Evolutionary conservation across 164 flowering plant species (phyloP).

Genomic region (Nymphaea thermarum): DNA sequence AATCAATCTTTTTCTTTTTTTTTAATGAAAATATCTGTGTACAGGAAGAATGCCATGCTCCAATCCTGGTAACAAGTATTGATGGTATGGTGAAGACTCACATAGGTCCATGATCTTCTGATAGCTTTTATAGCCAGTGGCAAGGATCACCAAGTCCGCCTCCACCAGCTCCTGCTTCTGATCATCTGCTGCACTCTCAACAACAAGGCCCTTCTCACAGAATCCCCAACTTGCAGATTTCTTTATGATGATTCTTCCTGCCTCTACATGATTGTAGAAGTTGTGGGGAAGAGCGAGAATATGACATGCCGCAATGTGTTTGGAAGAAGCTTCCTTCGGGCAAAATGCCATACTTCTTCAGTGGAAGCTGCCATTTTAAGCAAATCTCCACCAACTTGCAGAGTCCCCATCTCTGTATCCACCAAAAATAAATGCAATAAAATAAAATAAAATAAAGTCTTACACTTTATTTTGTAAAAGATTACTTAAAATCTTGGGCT

Average conservation of each 20-base stretch:
- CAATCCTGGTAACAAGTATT: slow-evolving; percentile 15
- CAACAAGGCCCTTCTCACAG: too few relatives aligned
- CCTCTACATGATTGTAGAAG: too few relatives aligned
- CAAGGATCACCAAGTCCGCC: slow-evolving; percentile 32
- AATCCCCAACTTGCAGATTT: too few relatives aligned
- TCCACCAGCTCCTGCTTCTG: slow-evolving; percentile 8
- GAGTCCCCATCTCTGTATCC: slow-evolving; percentile 11
- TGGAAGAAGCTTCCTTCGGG: too few relatives aligned
- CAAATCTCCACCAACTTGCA: slow-evolving; percentile 24
- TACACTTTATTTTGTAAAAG: not conserved
- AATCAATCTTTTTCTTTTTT: not conserved
- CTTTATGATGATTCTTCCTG: too few relatives aligned
- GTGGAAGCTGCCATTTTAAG: slow-evolving; percentile 20
- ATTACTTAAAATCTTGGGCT: too few relatives aligned
- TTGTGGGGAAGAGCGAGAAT: too few relatives aligned
- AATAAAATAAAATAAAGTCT: too few relatives aligned
- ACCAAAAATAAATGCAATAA: not conserved
- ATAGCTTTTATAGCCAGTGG: slow-evolving; percentile 34
- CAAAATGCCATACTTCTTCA: slow-evolving; percentile 12
- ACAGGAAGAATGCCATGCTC: slow-evolving; percentile 17
- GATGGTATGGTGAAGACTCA: slow-evolving; percentile 16
- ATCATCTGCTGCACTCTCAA: not conserved
- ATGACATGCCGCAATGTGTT: too few relatives aligned
- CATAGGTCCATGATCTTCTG: slow-evolving; percentile 30
- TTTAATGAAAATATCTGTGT: slow-evolving; percentile 15